Evolutionary conservation across 2,329 filamentous ascomycete species (phyloP), one percentile per base, ranked within the genome.

Genomic region (Alternaria rosae): DNA sequence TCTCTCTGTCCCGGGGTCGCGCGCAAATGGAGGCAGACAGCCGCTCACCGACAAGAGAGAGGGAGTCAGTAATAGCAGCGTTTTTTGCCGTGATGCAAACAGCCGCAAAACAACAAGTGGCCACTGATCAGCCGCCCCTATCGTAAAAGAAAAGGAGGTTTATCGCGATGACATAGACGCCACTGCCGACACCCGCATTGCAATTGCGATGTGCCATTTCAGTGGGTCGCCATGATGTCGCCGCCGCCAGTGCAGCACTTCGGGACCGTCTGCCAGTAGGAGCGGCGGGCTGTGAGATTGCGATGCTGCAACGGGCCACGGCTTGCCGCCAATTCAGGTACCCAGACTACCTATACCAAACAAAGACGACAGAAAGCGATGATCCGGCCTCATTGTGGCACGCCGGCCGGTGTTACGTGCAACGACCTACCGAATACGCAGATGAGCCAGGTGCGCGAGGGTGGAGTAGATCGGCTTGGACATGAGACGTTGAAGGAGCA

Each of bases 311-410:
- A 42, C 44, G 17, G 48, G 47, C 54, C 59, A 57, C 58, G 45
- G 45, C 5, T 30, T 26, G 53, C 54, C 54, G 41, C 54, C 47
- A 57, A 26, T 44, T 52, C 45, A 44, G 47, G 43, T 47, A 42
- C 56, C 25, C 43, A 41, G 51, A 42, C 57, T 13, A 17, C 20
- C 20, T 20, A 56, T 38, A 17, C 59, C 54, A 53, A 48, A 47
- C 47, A 26, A 42, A 26, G 15, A 47, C 57, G 41, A 47, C 28
- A 45, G 25, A 17, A 35, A 56, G 25, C 21, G 32, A 44, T 54
- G 62, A 57, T 64, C 43, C 50, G 61, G 51, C 38, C 58, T 47
- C 44, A 52, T 47, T 57, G 60, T 54, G 54, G 35, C 32, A 53
- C 54, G 43, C 57, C 54, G 20, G 54, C 45, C 28, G 44, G 21